These are phyloP conservation scores for Wallacemonas sp. DNA, from an alignment of 208 protist species.

Conservation along the genomic window DNA sequence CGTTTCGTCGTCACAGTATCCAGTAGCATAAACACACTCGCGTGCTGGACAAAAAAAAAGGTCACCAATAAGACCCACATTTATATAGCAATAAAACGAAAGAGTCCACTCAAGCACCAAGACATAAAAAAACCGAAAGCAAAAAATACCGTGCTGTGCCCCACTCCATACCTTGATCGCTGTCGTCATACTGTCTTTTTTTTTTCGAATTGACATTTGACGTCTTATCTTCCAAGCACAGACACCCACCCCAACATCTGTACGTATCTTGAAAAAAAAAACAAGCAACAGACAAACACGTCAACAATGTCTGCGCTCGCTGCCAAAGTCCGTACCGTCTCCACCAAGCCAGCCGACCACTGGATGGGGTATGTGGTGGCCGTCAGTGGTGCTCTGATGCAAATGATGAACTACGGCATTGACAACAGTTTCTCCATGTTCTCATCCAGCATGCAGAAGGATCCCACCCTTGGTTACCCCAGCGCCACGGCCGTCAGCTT, in stretches of 20 bases:
- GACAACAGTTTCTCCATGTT: slow-evolving; percentile 87
- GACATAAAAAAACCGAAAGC: too few species aligned
- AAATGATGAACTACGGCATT: slow-evolving; percentile 86
- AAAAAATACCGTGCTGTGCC: too few species aligned
- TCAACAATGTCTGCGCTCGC: slow-evolving; percentile 11
- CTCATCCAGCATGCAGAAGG: slow-evolving; percentile 66
- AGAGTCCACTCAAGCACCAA: too few species aligned
- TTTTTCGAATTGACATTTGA: too few species aligned
- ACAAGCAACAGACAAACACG: not conserved
- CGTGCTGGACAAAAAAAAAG: too few species aligned
- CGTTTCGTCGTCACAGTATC: too few species aligned
- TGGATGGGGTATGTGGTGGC: slow-evolving; percentile 79
- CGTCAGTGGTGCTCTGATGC: slow-evolving; percentile 72
- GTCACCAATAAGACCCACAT: too few species aligned
- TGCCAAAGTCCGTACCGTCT: slow-evolving; percentile 18
- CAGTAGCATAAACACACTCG: too few species aligned
- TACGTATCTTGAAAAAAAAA: slow-evolving; percentile 1
- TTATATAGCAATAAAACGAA: too few species aligned
- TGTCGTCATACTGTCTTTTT: too few species aligned
- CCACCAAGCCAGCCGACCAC: slow-evolving; percentile 66
- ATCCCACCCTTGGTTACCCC: slow-evolving; percentile 65
- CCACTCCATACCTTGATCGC: too few species aligned
- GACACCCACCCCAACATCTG: not conserved
- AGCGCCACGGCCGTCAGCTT: slow-evolving; percentile 70
- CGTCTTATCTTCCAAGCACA: too few species aligned